These are phyloP conservation scores for Brettanomyces custersianus DNA, from an alignment of 805 yeast genomes.

Conservation along the genomic window DNA sequence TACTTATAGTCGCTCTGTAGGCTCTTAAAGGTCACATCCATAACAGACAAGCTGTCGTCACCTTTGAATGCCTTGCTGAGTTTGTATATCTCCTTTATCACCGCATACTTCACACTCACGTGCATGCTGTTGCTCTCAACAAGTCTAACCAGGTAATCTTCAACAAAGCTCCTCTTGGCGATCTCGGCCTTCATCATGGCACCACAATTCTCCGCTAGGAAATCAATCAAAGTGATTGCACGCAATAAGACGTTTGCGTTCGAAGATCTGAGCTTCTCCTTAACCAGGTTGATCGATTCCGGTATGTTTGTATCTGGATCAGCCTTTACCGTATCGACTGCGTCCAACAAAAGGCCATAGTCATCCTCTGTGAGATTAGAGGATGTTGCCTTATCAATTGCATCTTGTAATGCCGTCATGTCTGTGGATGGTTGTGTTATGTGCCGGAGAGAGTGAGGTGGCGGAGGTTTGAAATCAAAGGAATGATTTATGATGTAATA, in stretches of 20 bases:
- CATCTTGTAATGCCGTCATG: constrained; percentile 12
- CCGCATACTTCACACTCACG: constrained; percentile 51
- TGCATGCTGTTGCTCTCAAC: constrained; percentile 51
- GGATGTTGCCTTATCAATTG: constrained; percentile 48
- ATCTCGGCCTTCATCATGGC: constrained; percentile 56
- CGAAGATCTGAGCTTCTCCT: constrained; percentile 36
- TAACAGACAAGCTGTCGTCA: constrained; percentile 71
- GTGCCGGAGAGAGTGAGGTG: no score
- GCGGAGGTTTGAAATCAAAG: no score
- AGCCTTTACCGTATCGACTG: constrained; percentile 54
- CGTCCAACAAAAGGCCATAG: constrained; percentile 56
- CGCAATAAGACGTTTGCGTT: constrained; percentile 63
- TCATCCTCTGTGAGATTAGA: constrained; percentile 55
- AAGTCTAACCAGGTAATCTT: constrained; percentile 34
- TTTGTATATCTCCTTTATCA: constrained; percentile 62
- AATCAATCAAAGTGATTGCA: constrained; percentile 43
- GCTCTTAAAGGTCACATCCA: constrained; percentile 50
- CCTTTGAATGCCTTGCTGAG: constrained; percentile 51
- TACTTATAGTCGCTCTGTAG: constrained; percentile 36
- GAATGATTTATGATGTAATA: no score
- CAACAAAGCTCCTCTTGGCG: constrained; percentile 47
- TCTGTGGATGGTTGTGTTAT: no score
- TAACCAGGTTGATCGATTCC: constrained; percentile 36
- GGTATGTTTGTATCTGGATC: constrained; percentile 51
- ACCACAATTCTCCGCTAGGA: constrained; percentile 73